phyloP scores from a whole-genome alignment of 2,329 filamentous ascomycete genomes.

The Diaporthe capsici region DNA sequence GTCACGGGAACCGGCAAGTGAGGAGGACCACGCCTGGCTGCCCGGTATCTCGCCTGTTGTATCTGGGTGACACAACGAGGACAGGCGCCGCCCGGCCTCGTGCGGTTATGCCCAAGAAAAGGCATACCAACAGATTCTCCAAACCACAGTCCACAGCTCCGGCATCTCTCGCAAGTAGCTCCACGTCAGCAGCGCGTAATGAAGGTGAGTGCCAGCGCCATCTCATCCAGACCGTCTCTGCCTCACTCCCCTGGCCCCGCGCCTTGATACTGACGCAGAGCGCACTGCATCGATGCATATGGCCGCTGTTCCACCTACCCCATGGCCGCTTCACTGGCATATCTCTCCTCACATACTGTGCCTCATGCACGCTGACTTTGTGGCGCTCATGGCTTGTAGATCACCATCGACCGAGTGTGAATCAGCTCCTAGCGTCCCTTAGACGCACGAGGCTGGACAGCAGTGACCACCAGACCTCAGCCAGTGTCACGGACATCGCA shows the following conservation, averaged over 20 bases:
- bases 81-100: slow-evolving; percentile 4
- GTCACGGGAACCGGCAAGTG: slow-evolving; percentile 25
- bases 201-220: slow-evolving; percentile 35
- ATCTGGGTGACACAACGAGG: neutral
- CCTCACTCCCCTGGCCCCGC: neutral
- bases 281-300: slow-evolving; percentile 23
- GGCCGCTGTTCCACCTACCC: slow-evolving; percentile 1
- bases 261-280: slow-evolving; percentile 3
- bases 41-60: slow-evolving; percentile 10
- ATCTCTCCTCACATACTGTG: neutral
- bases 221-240: neutral
- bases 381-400: slow-evolving; percentile 45
- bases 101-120: slow-evolving; percentile 73
- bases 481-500: slow-evolving; percentile 43
- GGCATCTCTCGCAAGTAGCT: slow-evolving; percentile 59
- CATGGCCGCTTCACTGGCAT: neutral
- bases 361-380: slow-evolving; percentile 17
- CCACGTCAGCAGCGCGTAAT: slow-evolving; percentile 41
- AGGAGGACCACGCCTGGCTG: slow-evolving; percentile 15
- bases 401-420: slow-evolving; percentile 63
- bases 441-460: slow-evolving; percentile 60
- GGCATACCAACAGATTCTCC: slow-evolving; percentile 67
- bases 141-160: slow-evolving; percentile 71
- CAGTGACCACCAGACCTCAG: slow-evolving; percentile 39
- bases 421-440: slow-evolving; percentile 71